Conservation (phyloP, 176 grass and related monocot species). For the Rhynchospora breviuscula region DNA sequence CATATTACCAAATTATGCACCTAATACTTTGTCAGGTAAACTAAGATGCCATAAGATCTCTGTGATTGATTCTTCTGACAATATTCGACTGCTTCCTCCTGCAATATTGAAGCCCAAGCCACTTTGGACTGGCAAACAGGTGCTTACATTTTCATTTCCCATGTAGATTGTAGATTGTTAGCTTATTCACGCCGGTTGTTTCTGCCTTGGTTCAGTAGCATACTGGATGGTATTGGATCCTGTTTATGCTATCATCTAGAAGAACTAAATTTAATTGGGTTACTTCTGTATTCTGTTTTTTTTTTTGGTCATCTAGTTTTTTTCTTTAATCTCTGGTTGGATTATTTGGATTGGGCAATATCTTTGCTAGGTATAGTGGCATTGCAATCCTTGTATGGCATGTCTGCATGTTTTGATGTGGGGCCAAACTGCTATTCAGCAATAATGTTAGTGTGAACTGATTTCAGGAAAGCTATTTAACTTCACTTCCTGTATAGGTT, state of each 20-base stretch:
- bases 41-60: slow-evolving; percentile 43
- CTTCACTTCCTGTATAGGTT: slow-evolving; percentile 40
- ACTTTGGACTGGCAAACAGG: slow-evolving; percentile 97
- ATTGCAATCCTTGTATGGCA: neutral
- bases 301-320: neutral
- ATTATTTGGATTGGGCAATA: neutral
- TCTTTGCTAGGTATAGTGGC: neutral
- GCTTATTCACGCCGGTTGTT: neutral
- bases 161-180: neutral
- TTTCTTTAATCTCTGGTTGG: neutral
- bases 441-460: neutral
- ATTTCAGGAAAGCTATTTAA: neutral
- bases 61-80: slow-evolving; percentile 29
- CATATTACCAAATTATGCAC: slow-evolving; percentile 39
- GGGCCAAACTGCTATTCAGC: neutral
- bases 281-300: neutral
- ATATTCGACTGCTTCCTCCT: slow-evolving; percentile 46
- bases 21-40: slow-evolving; percentile 26
- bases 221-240: neutral
- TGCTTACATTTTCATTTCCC: neutral
- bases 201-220: neutral
- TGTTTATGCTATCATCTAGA: neutral
- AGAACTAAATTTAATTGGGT: neutral
- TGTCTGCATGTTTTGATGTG: neutral
- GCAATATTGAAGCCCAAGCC: slow-evolving; percentile 57